Evolutionary conservation across 768 basidiomycete genomes (phyloP), one percentile per base, ranked within the genome.

Genomic region (Paxillus rubicundulus): DNA sequence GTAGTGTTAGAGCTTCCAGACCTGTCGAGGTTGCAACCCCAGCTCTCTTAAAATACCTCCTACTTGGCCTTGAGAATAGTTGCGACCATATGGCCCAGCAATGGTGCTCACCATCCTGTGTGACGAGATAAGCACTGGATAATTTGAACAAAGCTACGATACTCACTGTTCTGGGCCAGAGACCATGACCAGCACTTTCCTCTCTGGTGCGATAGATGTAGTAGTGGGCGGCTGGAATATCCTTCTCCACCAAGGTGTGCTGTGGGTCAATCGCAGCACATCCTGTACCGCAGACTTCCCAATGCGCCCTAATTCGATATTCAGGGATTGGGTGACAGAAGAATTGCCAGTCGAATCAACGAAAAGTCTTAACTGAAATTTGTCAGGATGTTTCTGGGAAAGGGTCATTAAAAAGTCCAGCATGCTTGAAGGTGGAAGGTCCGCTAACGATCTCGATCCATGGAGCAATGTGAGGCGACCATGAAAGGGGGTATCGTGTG

Each of bases 141-240:
- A 8, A 40, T 4, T 10, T 36, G 9, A 41, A 18, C 9, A 38
- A 33, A 57, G 34, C 17, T 0, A 28, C 50, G 49, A 51, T 21
- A 68, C 85, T 61, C 67, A 92, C 91, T 77, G 77, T 55, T 92
- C 87, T n/a, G 91, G 92, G 24, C 91, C 91, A 68, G 88, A 93
- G 4, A 93, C 80, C 12, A 93, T 69, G 63, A 92, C 86, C 50
- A 92, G 64, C 6, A 76, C 70, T 41, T 72, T 80, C 59, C 74
- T 79, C 48, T 68, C 68, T 45, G 59, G 56, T 32, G 50, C 12
- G 24, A 37, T 40, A 1, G 46, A 20, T 17, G 52, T 38, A 9
- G 49, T 40, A 30, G 53, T 21, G 53, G 58, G 45, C 40, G 32
- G 18, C 12, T 47, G 54, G 40, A 64, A 67, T 44, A 69, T 45